Evolutionary conservation across 768 basidiomycete species (phyloP), one percentile per base, ranked within the genome.

Genomic region (Cantharellus cinnabarinus): DNA sequence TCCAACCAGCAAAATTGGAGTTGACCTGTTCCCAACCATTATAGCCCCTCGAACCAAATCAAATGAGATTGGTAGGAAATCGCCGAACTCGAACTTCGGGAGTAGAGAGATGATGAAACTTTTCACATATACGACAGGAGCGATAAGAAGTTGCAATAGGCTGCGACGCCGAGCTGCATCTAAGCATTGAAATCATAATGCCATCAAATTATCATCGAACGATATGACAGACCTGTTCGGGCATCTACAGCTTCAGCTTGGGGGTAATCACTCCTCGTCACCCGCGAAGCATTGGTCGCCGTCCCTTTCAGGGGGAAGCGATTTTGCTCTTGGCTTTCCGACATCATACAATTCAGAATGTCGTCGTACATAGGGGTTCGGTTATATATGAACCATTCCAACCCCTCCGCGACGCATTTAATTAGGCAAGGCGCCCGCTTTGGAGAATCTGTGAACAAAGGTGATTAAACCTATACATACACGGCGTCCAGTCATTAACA

Each of bases 381-480:
- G 70, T 97, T 98, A 70, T 88, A 95, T 48, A 98, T 65, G 68
- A 89, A 89, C 83, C 88, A 91, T 68, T 98, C 91, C 50, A 91
- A 74, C 15, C 94, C 94, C 64, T 93, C 80, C 2, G 87, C 65
- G 4, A 81, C 81, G 38, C 91, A 67, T 58, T 86, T 82, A 39
- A 97, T 79, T 42, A 94, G 82, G 65, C 89, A 94, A 10, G 83
- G 79, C 60, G 78, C 74, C 0, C 68, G 65, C 51, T 67, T 66
- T 63, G 74, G 71, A 48, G 68, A 74, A 76, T 60, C 14, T 55
- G 63, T 42, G 57, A 56, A 15, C 54, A 56, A 55, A 29, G 29
- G 29, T 48, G 20, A 29, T 29, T 29, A 29, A 29, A 29, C 20
- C 20, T 29, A 29, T 29, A 29, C 20, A 29, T 29, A 29, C 20